Evolutionary conservation across 768 basidiomycete genomes (phyloP).

Genomic region (Exidia glandulosa): DNA sequence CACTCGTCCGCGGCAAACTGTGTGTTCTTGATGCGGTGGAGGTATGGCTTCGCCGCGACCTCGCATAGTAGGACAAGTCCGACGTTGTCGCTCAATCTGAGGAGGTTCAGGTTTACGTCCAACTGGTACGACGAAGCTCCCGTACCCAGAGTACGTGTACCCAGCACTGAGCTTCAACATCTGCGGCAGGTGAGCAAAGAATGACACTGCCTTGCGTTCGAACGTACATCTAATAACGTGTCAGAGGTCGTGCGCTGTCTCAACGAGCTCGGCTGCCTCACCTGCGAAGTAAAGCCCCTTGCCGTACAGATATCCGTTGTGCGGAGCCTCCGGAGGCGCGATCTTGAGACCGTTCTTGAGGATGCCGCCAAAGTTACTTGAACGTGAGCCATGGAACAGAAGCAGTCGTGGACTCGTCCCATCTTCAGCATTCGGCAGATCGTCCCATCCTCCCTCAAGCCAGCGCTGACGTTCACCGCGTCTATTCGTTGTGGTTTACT

Average conservation of each 20-base stretch:
- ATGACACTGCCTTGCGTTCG: neutral
- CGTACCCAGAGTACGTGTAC: neutral
- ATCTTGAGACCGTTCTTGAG: slow-evolving; percentile 52
- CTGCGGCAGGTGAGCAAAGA: slow-evolving; percentile 27
- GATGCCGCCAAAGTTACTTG: slow-evolving; percentile 48
- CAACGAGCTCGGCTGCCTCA: slow-evolving; percentile 21
- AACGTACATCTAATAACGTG: neutral
- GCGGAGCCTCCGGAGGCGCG: slow-evolving; percentile 41
- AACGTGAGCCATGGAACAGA: slow-evolving; percentile 53
- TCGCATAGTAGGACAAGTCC: slow-evolving; percentile 51
- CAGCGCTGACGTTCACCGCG: slow-evolving; percentile 30
- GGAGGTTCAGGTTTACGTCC: neutral
- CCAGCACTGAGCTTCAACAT: slow-evolving; percentile 41
- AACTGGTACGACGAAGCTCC: neutral
- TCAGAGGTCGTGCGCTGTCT: neutral
- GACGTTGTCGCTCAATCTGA: slow-evolving; percentile 37
- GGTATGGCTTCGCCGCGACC: slow-evolving; percentile 45
- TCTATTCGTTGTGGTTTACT: slow-evolving; percentile 8
- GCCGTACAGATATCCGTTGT: slow-evolving; percentile 43
- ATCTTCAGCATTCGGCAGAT: slow-evolving; percentile 32
- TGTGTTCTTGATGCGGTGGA: slow-evolving; percentile 34
- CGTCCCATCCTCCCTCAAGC: slow-evolving; percentile 33
- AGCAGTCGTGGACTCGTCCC: slow-evolving; percentile 27
- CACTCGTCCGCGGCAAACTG: slow-evolving; percentile 41
- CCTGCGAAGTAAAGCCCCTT: slow-evolving; percentile 59